Conservation (phyloP, 345 rosid genomes). For the Dipteronia dyeriana region DNA sequence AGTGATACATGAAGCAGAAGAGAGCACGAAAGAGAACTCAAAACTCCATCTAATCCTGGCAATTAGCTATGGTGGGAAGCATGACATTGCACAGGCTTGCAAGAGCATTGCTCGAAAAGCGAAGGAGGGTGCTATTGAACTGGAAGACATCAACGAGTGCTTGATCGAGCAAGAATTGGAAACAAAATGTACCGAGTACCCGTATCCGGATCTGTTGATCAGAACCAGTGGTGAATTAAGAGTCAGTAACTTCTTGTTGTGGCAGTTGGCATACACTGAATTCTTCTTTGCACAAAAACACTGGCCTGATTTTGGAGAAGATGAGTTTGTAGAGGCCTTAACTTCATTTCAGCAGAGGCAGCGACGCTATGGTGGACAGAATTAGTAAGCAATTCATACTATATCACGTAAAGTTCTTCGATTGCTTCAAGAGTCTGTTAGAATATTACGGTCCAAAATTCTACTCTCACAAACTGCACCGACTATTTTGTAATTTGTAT, state of each 20-base stretch:
- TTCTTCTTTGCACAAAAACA: conserved; percentile 58
- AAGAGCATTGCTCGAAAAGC: conserved; percentile 55
- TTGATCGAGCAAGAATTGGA: conserved; percentile 65
- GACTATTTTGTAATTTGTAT: no score
- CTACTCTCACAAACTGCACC: no score
- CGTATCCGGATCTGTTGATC: conserved; percentile 69
- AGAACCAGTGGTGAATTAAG: conserved; percentile 79
- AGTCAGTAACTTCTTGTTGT: conserved; percentile 80
- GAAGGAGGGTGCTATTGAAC: conserved; percentile 44
- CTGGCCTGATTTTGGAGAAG: conserved; percentile 84
- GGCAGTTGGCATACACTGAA: conserved; percentile 89
- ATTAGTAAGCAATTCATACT: no score
- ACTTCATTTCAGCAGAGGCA: conserved; percentile 66
- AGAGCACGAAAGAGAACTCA: conserved; percentile 46
- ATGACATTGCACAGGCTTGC: conserved; percentile 70
- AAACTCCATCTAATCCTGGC: conserved; percentile 64
- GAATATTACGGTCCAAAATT: no score
- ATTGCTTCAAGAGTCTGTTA: no score
- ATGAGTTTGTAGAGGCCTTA: conserved; percentile 58
- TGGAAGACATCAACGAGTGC: conserved; percentile 58
- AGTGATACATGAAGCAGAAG: conserved; percentile 45
- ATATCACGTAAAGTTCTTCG: no score
- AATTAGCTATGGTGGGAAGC: conserved; percentile 75
- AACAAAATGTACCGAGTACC: conserved; percentile 60
- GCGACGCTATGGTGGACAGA: conserved; percentile 61